These are phyloP conservation scores for Cercospora sp. DNA, from an alignment of 2,329 filamentous ascomycete genomes.

Conservation along the genomic window DNA sequence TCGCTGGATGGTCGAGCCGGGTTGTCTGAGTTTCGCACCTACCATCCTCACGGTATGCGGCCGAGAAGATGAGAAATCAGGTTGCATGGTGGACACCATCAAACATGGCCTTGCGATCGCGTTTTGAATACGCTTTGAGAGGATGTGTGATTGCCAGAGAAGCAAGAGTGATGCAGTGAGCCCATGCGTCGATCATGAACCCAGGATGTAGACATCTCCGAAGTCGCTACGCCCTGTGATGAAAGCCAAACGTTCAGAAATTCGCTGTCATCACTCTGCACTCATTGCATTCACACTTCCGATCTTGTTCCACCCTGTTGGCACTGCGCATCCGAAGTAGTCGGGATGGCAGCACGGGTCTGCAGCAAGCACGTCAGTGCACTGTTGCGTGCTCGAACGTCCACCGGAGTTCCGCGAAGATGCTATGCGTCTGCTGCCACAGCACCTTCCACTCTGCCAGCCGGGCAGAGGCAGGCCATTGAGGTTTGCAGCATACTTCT, in stretches of 20 bases:
- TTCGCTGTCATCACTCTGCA: neutral
- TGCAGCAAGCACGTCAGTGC: constrained; percentile 31
- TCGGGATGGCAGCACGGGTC: constrained; percentile 16
- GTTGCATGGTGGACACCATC: neutral
- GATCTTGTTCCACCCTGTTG: neutral
- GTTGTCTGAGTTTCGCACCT: neutral
- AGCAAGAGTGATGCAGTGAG: neutral
- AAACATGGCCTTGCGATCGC: neutral
- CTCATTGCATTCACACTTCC: neutral
- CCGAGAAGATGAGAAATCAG: neutral
- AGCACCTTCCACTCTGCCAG: constrained; percentile 45
- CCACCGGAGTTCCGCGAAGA: constrained; percentile 17
- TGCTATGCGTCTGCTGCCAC: constrained; percentile 41
- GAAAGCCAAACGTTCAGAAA: neutral
- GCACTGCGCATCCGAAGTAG: neutral
- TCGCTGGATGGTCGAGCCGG: neutral
- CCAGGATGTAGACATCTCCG: neutral
- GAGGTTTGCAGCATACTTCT: constrained; percentile 22
- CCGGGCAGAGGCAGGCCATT: constrained; percentile 39
- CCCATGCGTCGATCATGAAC: neutral
- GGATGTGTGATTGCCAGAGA: neutral
- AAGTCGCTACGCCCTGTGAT: constrained; percentile 5
- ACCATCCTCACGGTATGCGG: neutral
- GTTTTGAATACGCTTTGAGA: neutral
- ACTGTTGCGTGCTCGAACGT: constrained; percentile 20